Conservation (phyloP, 75 land plant genomes). For the Sequoia sempervirens region DNA sequence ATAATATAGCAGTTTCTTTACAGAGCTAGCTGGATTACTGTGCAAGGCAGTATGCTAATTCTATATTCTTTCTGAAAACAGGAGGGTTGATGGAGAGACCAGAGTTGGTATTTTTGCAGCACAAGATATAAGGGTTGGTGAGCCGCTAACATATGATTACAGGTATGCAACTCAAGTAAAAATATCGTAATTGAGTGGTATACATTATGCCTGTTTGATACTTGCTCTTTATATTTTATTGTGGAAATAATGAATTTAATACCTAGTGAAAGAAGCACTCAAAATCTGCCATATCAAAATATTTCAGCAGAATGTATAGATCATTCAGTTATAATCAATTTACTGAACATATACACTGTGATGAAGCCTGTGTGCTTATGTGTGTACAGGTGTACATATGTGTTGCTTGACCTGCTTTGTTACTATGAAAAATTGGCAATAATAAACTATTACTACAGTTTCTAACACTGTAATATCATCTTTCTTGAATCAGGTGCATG, state of each 20-base stretch:
- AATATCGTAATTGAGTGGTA: neutral
- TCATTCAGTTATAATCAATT: neutral
- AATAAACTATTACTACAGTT: too few species aligned
- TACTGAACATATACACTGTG: neutral
- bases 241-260: neutral
- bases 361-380: neutral
- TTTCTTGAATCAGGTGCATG: neutral
- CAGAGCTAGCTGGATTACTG: neutral
- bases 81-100: slow-evolving; percentile 96
- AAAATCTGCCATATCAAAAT: neutral
- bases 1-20: neutral
- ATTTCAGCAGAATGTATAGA: neutral
- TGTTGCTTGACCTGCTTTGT: neutral
- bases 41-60: neutral
- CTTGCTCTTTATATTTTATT: neutral
- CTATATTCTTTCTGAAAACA: slow-evolving; percentile 11
- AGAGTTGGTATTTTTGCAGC: slow-evolving; percentile 92
- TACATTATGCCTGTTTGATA: neutral
- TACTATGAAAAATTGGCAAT: too few species aligned
- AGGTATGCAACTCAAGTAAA: slow-evolving; percentile 39
- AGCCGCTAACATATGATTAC: slow-evolving; percentile 94
- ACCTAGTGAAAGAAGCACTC: neutral
- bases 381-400: neutral
- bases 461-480: neutral
- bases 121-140: slow-evolving; percentile 64